A percentile compares a stretch with the other conserved stretches of the same genome.
Evolutionary conservation across 2,329 filamentous ascomycete genomes (phyloP).

Genomic region (Ceratocystis harringtonii): DNA sequence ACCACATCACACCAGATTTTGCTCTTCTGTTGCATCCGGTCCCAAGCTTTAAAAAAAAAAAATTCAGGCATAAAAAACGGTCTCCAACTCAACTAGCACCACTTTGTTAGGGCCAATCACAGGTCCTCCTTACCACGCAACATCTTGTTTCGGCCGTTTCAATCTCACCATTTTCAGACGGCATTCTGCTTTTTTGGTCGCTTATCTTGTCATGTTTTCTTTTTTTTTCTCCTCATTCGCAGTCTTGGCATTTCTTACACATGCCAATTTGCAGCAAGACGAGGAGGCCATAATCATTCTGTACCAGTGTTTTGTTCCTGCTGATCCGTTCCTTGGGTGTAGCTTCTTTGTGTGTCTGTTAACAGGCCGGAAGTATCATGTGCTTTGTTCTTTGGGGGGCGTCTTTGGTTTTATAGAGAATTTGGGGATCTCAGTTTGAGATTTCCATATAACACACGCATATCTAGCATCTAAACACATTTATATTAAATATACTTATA

Average conservation of each 20-base stretch:
- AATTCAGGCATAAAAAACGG: neutral
- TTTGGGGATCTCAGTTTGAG: neutral
- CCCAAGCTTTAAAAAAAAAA: neutral
- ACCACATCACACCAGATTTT: neutral
- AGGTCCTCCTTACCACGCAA: neutral
- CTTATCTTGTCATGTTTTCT: neutral
- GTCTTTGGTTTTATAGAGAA: neutral
- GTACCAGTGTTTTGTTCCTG: neutral
- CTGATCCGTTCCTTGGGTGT: neutral
- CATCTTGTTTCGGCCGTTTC: neutral
- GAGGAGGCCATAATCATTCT: neutral
- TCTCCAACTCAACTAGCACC: neutral
- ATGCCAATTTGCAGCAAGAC: neutral
- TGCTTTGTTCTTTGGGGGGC: neutral
- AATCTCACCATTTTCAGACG: neutral
- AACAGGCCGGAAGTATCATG: neutral
- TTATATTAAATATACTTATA: neutral
- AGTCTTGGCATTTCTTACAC: neutral
- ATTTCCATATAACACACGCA: neutral
- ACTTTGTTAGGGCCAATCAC: neutral
- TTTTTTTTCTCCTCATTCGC: neutral
- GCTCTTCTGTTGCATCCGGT: neutral
- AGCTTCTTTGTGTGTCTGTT: neutral
- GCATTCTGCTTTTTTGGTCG: neutral
- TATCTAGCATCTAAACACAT: neutral